Percentiles rank a stretch among this genome's conserved stretches.
Conservation (phyloP, 2,329 filamentous ascomycete species). For the Colletotrichum lini region DNA sequence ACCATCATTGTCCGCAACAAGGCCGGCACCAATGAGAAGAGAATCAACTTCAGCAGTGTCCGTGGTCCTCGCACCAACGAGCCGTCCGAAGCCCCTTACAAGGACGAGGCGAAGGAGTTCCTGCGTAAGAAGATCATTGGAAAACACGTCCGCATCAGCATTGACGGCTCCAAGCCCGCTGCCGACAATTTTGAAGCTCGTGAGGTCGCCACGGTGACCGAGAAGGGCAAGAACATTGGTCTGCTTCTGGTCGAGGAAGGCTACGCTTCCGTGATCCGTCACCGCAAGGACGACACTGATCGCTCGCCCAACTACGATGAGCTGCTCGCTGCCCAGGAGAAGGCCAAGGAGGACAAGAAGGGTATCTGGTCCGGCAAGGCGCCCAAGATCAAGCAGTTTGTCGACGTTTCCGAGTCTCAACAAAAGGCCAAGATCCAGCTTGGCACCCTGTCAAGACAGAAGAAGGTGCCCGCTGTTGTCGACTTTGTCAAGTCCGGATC, state of each 20-base stretch:
- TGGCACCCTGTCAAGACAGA: slow-evolving; percentile 88
- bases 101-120: slow-evolving; percentile 96
- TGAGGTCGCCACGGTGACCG: slow-evolving; percentile 90
- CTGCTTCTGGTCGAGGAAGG: slow-evolving; percentile 90
- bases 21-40: slow-evolving; percentile 84
- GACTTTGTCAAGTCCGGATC: slow-evolving; percentile 99
- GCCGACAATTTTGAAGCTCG: slow-evolving; percentile 93
- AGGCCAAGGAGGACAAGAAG: slow-evolving; percentile 88
- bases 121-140: slow-evolving; percentile 94
- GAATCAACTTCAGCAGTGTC: slow-evolving; percentile 92
- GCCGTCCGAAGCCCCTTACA: slow-evolving; percentile 88
- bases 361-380: slow-evolving; percentile 96
- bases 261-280: slow-evolving; percentile 93
- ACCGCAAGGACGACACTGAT: slow-evolving; percentile 95
- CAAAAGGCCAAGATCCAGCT: slow-evolving; percentile 98
- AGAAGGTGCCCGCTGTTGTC: slow-evolving; percentile 92
- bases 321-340: slow-evolving; percentile 83
- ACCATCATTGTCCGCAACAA: slow-evolving; percentile 90
- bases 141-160: slow-evolving; percentile 90
- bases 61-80: slow-evolving; percentile 93
- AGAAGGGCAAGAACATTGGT: slow-evolving; percentile 89
- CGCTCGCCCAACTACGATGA: slow-evolving; percentile 95
- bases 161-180: slow-evolving; percentile 92
- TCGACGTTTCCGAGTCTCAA: slow-evolving; percentile 91
- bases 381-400: slow-evolving; percentile 84